Conservation (phyloP, 345 rosid species). For the Aurinia saxatilis region DNA sequence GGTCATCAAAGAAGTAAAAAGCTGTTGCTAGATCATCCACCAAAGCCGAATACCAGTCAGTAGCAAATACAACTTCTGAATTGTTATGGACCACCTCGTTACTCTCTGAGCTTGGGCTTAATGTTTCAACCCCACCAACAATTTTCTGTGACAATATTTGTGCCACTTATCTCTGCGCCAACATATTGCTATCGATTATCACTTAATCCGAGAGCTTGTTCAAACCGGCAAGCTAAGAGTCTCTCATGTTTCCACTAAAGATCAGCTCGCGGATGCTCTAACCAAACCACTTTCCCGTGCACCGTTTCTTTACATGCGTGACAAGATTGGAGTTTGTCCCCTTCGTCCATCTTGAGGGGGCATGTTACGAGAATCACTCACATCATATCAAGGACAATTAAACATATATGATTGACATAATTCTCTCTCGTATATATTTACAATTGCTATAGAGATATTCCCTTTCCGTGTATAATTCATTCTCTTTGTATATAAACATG, state of each 20-base stretch:
- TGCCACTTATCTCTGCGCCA: not conserved
- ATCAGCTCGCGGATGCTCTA: not conserved
- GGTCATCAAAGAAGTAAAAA: too few species aligned
- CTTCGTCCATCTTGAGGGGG: conserved; percentile 5
- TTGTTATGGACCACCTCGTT: too few species aligned
- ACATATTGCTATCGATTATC: not conserved
- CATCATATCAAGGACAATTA: too few species aligned
- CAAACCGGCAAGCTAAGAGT: not conserved
- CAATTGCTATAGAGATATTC: too few species aligned
- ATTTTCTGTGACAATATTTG: not conserved
- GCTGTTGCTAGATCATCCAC: too few species aligned
- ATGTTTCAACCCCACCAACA: not conserved
- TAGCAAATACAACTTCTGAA: too few species aligned
- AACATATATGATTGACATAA: too few species aligned
- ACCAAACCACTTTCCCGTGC: not conserved
- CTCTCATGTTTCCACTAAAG: not conserved
- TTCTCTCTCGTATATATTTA: too few species aligned
- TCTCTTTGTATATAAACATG: too few species aligned
- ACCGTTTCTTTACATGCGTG: not conserved
- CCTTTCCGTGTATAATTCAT: too few species aligned
- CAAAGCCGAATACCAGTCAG: too few species aligned
- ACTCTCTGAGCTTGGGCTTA: not conserved
- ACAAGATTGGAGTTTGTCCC: not conserved
- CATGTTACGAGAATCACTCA: not conserved
- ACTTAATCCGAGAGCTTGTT: not conserved